A percentile compares a stretch with the other conserved stretches of the same genome.
phyloP scores from a whole-genome alignment of 768 basidiomycete species.

The Russula ochroleuca region DNA sequence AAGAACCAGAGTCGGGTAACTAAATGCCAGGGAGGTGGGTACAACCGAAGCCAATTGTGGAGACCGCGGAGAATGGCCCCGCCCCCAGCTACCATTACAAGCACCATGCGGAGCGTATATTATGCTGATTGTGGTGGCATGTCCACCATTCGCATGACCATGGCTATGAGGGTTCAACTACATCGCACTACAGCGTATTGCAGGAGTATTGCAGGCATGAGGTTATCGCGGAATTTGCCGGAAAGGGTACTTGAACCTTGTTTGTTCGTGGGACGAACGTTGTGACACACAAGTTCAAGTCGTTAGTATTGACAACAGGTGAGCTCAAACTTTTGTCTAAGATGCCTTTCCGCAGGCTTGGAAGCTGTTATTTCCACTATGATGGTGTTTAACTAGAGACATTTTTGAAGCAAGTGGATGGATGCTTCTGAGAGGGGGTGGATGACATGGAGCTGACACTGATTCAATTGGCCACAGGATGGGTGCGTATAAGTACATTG shows the following conservation, averaged over 20 bases:
- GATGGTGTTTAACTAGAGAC: neutral
- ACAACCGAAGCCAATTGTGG: conserved; percentile 7
- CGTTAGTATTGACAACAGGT: conserved; percentile 35
- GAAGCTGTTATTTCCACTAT: conserved; percentile 1
- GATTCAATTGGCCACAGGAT: conserved; percentile 51
- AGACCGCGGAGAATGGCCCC: neutral
- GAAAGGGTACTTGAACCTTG: conserved; percentile 5
- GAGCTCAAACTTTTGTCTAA: conserved; percentile 25
- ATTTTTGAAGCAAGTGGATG: conserved; percentile 30
- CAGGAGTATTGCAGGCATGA: neutral
- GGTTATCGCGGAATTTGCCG: conserved; percentile 15
- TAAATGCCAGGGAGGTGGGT: too few relatives aligned
- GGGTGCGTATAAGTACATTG: conserved; percentile 95
- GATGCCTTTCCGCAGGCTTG: conserved; percentile 1
- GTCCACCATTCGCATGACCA: conserved; percentile 27
- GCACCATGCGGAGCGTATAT: conserved; percentile 36
- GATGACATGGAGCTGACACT: conserved; percentile 27
- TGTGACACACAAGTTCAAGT: conserved; percentile 29
- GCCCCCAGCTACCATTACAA: neutral
- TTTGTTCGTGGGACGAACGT: neutral
- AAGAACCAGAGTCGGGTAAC: too few relatives aligned
- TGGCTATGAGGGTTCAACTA: neutral
- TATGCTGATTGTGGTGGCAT: conserved; percentile 47
- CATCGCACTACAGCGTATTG: too few relatives aligned
- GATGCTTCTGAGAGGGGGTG: conserved; percentile 29